A percentile compares a stretch with the other conserved stretches of the same genome.
These are phyloP conservation scores for Stramenopiles sp. DNA, from an alignment of 352 stramenopile genomes.

Conservation along the genomic window DNA sequence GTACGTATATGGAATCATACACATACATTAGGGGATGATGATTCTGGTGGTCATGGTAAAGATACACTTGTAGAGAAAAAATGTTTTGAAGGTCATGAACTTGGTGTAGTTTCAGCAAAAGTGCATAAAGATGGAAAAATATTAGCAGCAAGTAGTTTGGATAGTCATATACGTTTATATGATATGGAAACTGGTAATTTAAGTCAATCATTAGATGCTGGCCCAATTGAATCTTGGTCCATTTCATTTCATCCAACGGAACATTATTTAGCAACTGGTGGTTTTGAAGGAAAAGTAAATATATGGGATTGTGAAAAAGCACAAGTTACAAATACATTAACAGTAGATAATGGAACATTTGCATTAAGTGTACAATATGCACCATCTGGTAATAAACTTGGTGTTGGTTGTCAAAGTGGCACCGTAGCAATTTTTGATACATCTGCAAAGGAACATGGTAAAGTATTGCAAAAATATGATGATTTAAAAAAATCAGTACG, in stretches of 20 bases:
- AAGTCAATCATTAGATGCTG: constrained; percentile 56
- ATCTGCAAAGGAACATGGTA: constrained; percentile 28
- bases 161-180: constrained; percentile 50
- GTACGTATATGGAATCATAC: constrained; percentile 20
- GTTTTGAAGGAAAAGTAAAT: constrained; percentile 60
- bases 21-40: background rate
- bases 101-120: constrained; percentile 54
- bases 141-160: constrained; percentile 48
- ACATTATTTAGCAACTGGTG: constrained; percentile 46
- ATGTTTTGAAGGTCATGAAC: constrained; percentile 50
- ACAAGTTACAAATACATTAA: constrained; percentile 31
- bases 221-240: constrained; percentile 59
- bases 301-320: constrained; percentile 42
- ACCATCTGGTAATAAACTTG: constrained; percentile 52
- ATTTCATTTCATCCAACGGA: constrained; percentile 54
- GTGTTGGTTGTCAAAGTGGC: constrained; percentile 47
- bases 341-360: constrained; percentile 19
- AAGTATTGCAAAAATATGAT: constrained; percentile 6
- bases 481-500: constrained; percentile 42
- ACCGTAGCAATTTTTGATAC: constrained; percentile 58
- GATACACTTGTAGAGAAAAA: constrained; percentile 40
- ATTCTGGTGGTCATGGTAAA: constrained; percentile 15
- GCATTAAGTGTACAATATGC: constrained; percentile 20
- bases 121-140: constrained; percentile 48
- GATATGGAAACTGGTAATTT: constrained; percentile 40